A percentile compares a stretch with the other conserved stretches of the same genome.
These are phyloP conservation scores for Salix viminalis DNA, from an alignment of 345 rosid species.

Conservation along the genomic window DNA sequence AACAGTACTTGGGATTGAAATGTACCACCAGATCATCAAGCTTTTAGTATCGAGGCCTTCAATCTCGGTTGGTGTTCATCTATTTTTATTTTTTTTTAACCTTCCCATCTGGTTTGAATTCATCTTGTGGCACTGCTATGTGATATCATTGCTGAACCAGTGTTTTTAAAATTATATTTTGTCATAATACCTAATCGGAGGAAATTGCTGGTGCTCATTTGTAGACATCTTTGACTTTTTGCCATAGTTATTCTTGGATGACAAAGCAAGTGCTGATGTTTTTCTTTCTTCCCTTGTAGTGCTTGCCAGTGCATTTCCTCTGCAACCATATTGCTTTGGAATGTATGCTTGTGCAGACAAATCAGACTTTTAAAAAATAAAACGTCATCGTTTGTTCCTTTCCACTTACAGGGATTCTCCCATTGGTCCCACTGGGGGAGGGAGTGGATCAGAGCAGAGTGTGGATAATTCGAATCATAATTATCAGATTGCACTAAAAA, in stretches of 20 bases:
- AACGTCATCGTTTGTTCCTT: not conserved
- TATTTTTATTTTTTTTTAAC: not conserved
- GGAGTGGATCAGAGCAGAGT: too few species aligned
- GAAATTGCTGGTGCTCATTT: not conserved
- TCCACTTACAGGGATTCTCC: not conserved
- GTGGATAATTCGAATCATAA: too few species aligned
- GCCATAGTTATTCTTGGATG: not conserved
- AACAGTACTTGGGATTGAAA: conserved; percentile 21
- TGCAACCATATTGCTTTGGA: too few species aligned
- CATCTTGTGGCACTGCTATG: not conserved
- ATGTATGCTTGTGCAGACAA: too few species aligned
- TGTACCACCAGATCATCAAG: conserved; percentile 22
- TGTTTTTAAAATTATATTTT: not conserved
- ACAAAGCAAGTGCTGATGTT: too few species aligned
- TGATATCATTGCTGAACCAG: not conserved
- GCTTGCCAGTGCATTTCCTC: too few species aligned
- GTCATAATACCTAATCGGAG: not conserved
- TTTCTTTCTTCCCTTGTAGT: too few species aligned
- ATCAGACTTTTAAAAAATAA: too few species aligned
- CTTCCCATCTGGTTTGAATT: not conserved
- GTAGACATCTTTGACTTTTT: not conserved
- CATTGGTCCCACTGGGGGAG: too few species aligned
- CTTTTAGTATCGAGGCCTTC: conserved; percentile 24
- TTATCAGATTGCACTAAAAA: too few species aligned
- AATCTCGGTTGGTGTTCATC: conserved; percentile 25